Base-by-base conservation (phyloP, 2,329 filamentous ascomycete genomes). In the Myriosclerotinia curreyana region DNA sequence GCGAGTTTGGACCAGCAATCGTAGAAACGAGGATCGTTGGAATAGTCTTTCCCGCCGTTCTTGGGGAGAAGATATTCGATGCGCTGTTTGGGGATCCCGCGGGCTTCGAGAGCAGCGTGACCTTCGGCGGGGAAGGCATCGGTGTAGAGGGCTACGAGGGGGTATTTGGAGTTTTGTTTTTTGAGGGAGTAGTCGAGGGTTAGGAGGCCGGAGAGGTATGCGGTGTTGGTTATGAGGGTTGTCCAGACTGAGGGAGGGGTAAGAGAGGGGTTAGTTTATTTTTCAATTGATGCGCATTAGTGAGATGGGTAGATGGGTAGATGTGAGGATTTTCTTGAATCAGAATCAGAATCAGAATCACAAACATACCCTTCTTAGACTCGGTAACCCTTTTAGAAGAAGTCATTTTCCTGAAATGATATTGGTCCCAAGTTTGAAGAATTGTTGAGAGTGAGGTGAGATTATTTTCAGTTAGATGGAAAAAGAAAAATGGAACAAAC, bases 1-100 rank as follows among this genome's bases (percentile, higher is more conserved):
- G 87, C 84, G 36, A 96, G 84, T 78, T 96, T 96, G 76, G 83
- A 90, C 91, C 92, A 96, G 81, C 89, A 92, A 76, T 96, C 91
- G 77, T 91, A 88, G 81, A 96, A 96, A 70, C 92, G 87, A 58
- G 88, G 87, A 76, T 96, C 92, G 66, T 89, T 84, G 71, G 80
- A 83, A 79, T 86, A 96, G 77, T 90, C 87, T 67, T 77, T 78
- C 66, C 86, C 58, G 12, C 62, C 87, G 59, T 79, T 76, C 2
- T 82, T 82, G 1, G 92, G 91, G 14, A 90, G 79, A 48, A 96
- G 82, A 76, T 90, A 90, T 56, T 86, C 83, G 71, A 96, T 86
- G 71, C 81, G 83, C 76, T 89, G 86, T 65, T 84, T 83, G 36
- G 86, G 80, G 69, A 96, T 93, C 60, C 82, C 81, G 68, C 92